phyloP scores from a whole-genome alignment of 2,329 filamentous ascomycete species.

The Thelonectria discophora region DNA sequence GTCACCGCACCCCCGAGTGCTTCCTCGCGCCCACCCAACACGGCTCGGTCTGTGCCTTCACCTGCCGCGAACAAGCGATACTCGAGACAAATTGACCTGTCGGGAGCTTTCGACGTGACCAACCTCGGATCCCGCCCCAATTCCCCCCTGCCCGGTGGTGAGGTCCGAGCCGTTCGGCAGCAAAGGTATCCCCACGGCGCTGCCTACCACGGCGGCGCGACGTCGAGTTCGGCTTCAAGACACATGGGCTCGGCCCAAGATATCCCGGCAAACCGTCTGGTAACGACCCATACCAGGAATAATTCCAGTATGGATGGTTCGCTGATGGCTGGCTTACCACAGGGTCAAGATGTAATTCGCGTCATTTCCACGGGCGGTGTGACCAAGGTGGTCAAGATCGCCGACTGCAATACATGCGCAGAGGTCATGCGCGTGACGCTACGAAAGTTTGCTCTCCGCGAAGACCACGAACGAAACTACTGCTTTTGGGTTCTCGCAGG shows the following conservation, averaged over 20 bases:
- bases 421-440: slow-evolving; percentile 92
- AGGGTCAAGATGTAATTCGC: slow-evolving; percentile 87
- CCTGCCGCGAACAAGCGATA: slow-evolving; percentile 65
- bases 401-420: slow-evolving; percentile 88
- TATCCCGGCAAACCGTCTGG: slow-evolving; percentile 68
- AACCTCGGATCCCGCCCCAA: slow-evolving; percentile 73
- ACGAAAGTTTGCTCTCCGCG: slow-evolving; percentile 85
- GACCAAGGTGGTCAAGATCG: slow-evolving; percentile 93
- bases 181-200: slow-evolving; percentile 66
- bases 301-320: slow-evolving; percentile 87
- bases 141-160: slow-evolving; percentile 68
- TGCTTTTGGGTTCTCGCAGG: slow-evolving; percentile 95
- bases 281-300: slow-evolving; percentile 76
- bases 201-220: slow-evolving; percentile 58
- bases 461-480: slow-evolving; percentile 93
- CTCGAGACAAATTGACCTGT: slow-evolving; percentile 67
- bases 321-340: slow-evolving; percentile 84
- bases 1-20: slow-evolving; percentile 51
- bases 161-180: slow-evolving; percentile 60
- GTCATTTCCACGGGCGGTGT: slow-evolving; percentile 92
- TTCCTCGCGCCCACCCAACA: slow-evolving; percentile 67
- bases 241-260: slow-evolving; percentile 71
- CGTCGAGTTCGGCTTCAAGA: slow-evolving; percentile 61
- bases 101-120: slow-evolving; percentile 53
- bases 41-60: slow-evolving; percentile 56